A percentile compares a stretch with the other conserved stretches of the same genome.
Evolutionary conservation across 352 stramenopile genomes (phyloP).

Genomic region (Elongisporangium prolatum): DNA sequence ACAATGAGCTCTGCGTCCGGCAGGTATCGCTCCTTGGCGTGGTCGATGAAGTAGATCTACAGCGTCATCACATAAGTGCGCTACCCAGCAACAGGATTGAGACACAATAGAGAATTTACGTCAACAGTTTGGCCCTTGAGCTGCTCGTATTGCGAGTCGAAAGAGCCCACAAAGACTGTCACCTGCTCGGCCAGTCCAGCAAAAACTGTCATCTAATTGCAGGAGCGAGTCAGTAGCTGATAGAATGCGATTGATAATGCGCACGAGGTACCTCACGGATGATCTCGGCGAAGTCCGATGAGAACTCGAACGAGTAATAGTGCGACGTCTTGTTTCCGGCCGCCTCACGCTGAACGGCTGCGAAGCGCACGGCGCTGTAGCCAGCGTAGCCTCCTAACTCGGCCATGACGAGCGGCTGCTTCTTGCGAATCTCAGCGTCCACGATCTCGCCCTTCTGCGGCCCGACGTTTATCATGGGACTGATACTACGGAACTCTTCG

Average conservation of each 20-base stretch:
- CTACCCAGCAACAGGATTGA: not conserved
- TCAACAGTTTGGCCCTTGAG: conserved; percentile 20
- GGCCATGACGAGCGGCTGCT: conserved; percentile 25
- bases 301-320: conserved; percentile 48
- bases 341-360: conserved; percentile 20
- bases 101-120: conserved; percentile 10
- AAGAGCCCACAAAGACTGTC: conserved; percentile 32
- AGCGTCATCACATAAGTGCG: conserved; percentile 1
- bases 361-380: conserved; percentile 46
- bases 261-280: conserved; percentile 22
- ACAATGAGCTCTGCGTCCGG: conserved; percentile 27
- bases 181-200: conserved; percentile 23
- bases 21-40: conserved; percentile 28
- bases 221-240: not conserved
- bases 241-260: not conserved
- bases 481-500: conserved; percentile 24
- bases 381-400: conserved; percentile 34
- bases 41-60: conserved; percentile 37
- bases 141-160: conserved; percentile 19
- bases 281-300: conserved; percentile 23
- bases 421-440: conserved; percentile 34
- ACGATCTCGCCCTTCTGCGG: conserved; percentile 31
- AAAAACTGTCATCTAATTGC: conserved; percentile 21
- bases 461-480: conserved; percentile 49
- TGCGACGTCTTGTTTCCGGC: conserved; percentile 7